Evolutionary conservation across 2,329 filamentous ascomycete species (phyloP).

Genomic region (Mariannaea elegans): DNA sequence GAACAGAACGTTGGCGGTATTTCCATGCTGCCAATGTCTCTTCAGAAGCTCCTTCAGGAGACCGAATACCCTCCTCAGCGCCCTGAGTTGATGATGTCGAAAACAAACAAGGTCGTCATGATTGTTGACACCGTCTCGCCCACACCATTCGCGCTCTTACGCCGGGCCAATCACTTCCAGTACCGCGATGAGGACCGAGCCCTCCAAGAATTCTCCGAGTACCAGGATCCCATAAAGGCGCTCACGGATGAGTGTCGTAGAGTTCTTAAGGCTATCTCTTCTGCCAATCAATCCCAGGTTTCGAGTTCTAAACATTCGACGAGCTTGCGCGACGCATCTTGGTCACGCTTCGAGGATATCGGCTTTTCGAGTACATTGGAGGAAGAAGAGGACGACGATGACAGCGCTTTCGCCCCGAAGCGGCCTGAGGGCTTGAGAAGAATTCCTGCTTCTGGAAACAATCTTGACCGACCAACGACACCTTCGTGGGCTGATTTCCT

Average conservation of each 20-base stretch:
- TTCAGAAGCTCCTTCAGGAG: constrained; percentile 89
- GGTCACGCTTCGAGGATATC: constrained; percentile 96
- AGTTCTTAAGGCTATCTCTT: constrained; percentile 88
- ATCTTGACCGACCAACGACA: constrained; percentile 84
- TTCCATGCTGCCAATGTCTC: constrained; percentile 84
- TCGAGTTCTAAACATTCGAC: constrained; percentile 77
- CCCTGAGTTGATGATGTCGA: constrained; percentile 78
- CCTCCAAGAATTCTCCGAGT: constrained; percentile 86
- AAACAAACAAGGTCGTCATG: constrained; percentile 92
- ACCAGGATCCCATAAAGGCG: constrained; percentile 86
- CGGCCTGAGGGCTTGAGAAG: constrained; percentile 64
- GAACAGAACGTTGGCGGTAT: constrained; percentile 81
- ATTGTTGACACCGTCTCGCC: constrained; percentile 95
- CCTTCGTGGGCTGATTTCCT: constrained; percentile 99
- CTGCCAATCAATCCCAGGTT: constrained; percentile 84
- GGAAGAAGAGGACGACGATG: constrained; percentile 74
- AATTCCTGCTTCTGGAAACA: constrained; percentile 73
- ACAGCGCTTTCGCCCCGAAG: constrained; percentile 52
- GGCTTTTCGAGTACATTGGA: constrained; percentile 84
- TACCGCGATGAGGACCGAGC: constrained; percentile 89
- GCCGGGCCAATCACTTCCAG: constrained; percentile 92
- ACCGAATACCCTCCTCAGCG: constrained; percentile 92
- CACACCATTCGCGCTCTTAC: constrained; percentile 89
- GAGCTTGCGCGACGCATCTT: constrained; percentile 83
- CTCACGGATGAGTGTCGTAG: constrained; percentile 93